Evolutionary conservation across 2,329 filamentous ascomycete genomes (phyloP), one percentile per base, ranked within the genome.

Genomic region (Colletotrichum lentis): DNA sequence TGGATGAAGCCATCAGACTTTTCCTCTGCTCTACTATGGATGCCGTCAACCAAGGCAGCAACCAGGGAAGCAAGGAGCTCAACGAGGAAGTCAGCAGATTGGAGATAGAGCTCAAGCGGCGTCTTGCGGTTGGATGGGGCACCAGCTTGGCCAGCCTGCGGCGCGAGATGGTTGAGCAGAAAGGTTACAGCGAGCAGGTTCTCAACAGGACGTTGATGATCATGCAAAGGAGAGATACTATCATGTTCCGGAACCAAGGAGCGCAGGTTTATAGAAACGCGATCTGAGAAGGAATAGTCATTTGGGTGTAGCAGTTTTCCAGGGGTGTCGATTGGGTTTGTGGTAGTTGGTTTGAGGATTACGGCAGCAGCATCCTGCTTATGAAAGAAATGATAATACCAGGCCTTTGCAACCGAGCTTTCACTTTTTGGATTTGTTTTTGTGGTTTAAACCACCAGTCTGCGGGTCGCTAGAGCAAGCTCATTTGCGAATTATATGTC

Each of bases 1-100:
- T 99, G 60, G 95, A 99, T 75, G 96, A 99, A 81, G 96, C 96
- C 2, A 99, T 99, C 74, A 91, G 96, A 0, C 86, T 99, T 18
- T 99, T 99, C 89, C 83, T 99, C 37, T 96, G 94, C 72, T 94
- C 91, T 3, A 99, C 96, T 65, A 98, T 99, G 96, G 95, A 99
- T 76, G 96, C 96, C 8, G 94, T 98, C 64, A 95, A 93, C 68
- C 93, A 97, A 74, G 95, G 94, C 69, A 90, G 91, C 72, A 92
- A 90, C 71, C 88, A 92, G 73, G 93, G 92, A 44, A 94, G 90
- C 75, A 91, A 93, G 70, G 95, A 98, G 80, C 83, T 98, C 64
- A 95, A 96, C 79, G 93, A 97, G 58, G 96, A 98, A 78, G 92
- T 93, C 6, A 85, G 86, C 72, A 93, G 93, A 73, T 88, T 98